Evolutionary conservation across 2,329 filamentous ascomycete genomes (phyloP), one percentile per base, ranked within the genome.

Genomic region (Chrysoporthe austroafricana): DNA sequence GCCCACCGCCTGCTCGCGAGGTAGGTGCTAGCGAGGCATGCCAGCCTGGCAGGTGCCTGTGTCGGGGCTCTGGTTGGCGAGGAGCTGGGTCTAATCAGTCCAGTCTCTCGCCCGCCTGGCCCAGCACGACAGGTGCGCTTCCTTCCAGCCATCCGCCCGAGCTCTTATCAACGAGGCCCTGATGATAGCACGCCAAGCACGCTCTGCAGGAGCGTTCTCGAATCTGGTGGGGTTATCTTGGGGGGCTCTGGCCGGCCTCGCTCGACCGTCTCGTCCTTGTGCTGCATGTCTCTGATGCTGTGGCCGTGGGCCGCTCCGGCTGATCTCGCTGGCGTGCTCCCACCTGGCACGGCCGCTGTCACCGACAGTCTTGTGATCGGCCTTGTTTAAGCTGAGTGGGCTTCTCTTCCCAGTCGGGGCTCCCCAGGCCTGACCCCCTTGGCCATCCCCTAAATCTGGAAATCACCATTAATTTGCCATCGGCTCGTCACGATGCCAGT

Each of bases 391-490:
- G 62, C 66, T 59, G 61, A 63, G 64, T 69, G 67, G 64, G 60
- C 60, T 67, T 62, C 59, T 58, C 52, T 64, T 63, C 56, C 67
- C 67, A 59, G 61, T 62, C 61, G 43, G 63, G 54, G 9, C 46
- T 48, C 4, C 52, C 58, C 39, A 58, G 52, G 42, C 42, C 36
- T 7, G 8, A 18, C 57, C 67, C 67, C 68, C 62, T 60, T 58
- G 61, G 26, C 26, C 65, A 58, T 48, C 62, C 68, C 68, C 65
- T 62, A 65, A 68, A 68, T 36, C 63, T 52, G 66, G 66, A 70
- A 70, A 68, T 68, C 68, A 70, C 66, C 62, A 68, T 39, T 54
- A 70, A 70, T 70, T 70, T 70, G 54, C 68, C 54, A 64, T 50
- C 58, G 56, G 48, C 68, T 68, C 59, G 57, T 26, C 42, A 60